A percentile compares a stretch with the other conserved stretches of the same genome.
Conservation (phyloP, 345 rosid species). For the Pistacia vera region DNA sequence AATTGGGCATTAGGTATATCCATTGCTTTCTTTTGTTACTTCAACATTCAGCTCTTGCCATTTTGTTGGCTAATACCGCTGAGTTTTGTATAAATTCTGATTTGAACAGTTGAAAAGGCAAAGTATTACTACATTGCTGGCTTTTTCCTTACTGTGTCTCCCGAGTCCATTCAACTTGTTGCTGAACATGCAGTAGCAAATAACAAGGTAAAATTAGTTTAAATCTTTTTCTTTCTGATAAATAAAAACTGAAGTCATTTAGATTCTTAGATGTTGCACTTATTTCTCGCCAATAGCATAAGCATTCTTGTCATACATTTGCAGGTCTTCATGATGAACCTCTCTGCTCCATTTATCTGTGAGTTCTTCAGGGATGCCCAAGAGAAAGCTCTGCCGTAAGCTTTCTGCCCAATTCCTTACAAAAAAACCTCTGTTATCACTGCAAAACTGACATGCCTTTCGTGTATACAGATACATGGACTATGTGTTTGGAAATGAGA, state of each 20-base stretch:
- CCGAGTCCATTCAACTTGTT: constrained; percentile 86
- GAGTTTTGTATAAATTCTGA: background rate
- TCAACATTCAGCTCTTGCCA: background rate
- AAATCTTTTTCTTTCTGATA: background rate
- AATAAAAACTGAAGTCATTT: background rate
- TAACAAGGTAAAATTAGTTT: constrained; percentile 62
- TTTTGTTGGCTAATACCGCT: background rate
- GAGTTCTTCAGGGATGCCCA: constrained; percentile 94
- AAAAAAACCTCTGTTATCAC: constrained; percentile 2
- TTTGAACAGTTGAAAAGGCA: constrained; percentile 82
- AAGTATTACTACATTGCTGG: constrained; percentile 90
- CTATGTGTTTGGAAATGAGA: constrained; percentile 90
- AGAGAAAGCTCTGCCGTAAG: constrained; percentile 80
- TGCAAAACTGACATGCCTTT: constrained; percentile 8
- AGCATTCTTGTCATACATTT: constrained; percentile 16
- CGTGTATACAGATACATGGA: constrained; percentile 79
- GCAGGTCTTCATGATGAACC: constrained; percentile 88
- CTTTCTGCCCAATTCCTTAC: constrained; percentile 4
- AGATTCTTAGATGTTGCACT: background rate
- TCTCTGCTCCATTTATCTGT: constrained; percentile 97
- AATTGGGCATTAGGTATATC: constrained; percentile 87
- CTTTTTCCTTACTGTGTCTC: constrained; percentile 94
- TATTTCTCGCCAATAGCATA: constrained; percentile 11
- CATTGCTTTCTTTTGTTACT: background rate
- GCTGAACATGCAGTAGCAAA: constrained; percentile 91